Percentiles rank a stretch among this genome's conserved stretches.
These are phyloP conservation scores for Pseudovirgaria hyperparasitica DNA, from an alignment of 2,329 filamentous ascomycete genomes.

Conservation along the genomic window DNA sequence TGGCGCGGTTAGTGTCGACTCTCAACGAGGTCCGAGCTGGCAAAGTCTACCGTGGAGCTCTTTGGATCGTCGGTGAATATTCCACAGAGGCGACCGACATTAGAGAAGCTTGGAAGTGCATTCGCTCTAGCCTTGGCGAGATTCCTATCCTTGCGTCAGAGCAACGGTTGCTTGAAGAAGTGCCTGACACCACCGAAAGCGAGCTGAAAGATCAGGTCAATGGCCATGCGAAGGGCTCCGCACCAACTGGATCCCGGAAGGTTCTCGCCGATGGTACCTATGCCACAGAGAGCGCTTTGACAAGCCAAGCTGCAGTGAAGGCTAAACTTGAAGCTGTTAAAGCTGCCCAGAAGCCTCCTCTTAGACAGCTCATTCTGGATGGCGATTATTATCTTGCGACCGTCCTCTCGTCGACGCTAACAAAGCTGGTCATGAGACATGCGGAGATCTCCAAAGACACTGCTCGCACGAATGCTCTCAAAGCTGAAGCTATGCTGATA, in stretches of 20 bases:
- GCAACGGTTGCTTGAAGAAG: constrained; percentile 79
- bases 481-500: constrained; percentile 96
- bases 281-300: constrained; percentile 90
- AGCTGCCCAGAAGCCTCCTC: constrained; percentile 87
- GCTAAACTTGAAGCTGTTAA: constrained; percentile 94
- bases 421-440: constrained; percentile 96
- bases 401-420: constrained; percentile 88
- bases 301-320: constrained; percentile 78
- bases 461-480: constrained; percentile 82
- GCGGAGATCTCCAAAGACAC: constrained; percentile 79
- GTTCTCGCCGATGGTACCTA: constrained; percentile 95
- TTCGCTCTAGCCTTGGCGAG: constrained; percentile 84
- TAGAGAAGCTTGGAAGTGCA: constrained; percentile 90
- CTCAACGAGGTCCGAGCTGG: constrained; percentile 87
- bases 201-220: constrained; percentile 61
- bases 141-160: constrained; percentile 95
- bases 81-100: constrained; percentile 90
- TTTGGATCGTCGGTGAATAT: constrained; percentile 98
- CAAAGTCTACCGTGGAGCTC: constrained; percentile 90
- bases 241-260: constrained; percentile 74
- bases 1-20: constrained; percentile 78
- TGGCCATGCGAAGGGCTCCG: constrained; percentile 61
- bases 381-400: constrained; percentile 94
- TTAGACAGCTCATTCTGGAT: constrained; percentile 89
- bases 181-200: constrained; percentile 47